Base-by-base conservation (phyloP, 495 filamentous ascomycete species). In the Penicillium flavigenum region DNA sequence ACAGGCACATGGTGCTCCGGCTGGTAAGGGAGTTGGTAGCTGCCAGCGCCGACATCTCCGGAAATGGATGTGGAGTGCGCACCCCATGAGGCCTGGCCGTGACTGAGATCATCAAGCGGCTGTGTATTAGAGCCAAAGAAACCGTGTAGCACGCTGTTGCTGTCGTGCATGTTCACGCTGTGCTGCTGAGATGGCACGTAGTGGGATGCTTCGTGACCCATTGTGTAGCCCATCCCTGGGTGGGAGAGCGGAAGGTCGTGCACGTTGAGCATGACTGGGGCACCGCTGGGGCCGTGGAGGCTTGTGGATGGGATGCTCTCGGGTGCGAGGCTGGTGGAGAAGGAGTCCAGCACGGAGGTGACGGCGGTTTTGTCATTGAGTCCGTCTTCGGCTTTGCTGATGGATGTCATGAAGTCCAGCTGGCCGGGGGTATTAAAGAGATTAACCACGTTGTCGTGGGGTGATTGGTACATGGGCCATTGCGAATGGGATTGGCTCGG, bases 311-410 rank as follows among this genome's bases (percentile, higher is more conserved):
- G 72, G 36, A 70, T 71, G 19, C 67, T 69, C 16, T 72, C 71
- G 5, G 67, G 67, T 14, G 68, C 65, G 26, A 70, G 64, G 14
- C 74, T 65, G 46, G 60, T 58, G 6, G 72, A 64, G 56, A 72
- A 78, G 1, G 73, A 67, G 46, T 78, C 74, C n/a, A 77, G 63
- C 17, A 75, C 74, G 4, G 74, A 75, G 10, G 70, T 72, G 20
- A 72, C 67, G 17, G 76, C 69, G 1, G 70, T 72, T 50, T 76
- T 78, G 51, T 77, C 72, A n/a, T 60, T 63, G 5, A 76, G 59
- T 11, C 62, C 61, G 41, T 75, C 74, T 62, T 77, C 76, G 1
- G 68, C 31, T 53, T 71, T 73, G 45, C 68, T 69, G 56, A 78
- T 77, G 26, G 67, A 52, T 48, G 63, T 62, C 55, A 77, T 57